These are phyloP conservation scores for Macrophomina tecta DNA, from an alignment of 2,329 filamentous ascomycete species.

Conservation along the genomic window DNA sequence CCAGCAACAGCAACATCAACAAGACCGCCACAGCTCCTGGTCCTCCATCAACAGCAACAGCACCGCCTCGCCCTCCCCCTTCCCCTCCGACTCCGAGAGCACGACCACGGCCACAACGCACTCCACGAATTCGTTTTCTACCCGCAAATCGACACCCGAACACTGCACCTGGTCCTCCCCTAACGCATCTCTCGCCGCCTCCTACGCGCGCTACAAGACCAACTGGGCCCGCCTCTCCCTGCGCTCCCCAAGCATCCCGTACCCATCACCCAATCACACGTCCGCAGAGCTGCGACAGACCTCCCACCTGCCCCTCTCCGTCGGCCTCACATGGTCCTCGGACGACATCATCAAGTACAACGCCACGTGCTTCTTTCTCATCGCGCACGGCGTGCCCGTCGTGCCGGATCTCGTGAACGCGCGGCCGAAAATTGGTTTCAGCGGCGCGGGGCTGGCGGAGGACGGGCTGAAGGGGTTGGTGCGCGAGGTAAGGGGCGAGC, in stretches of 20 bases:
- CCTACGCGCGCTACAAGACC: constrained; percentile 16
- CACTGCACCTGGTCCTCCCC: neutral
- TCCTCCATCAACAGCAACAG: neutral
- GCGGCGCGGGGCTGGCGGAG: neutral
- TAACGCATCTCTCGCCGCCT: neutral
- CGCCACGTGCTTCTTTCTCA: constrained; percentile 27
- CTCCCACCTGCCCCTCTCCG: neutral
- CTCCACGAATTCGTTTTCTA: neutral
- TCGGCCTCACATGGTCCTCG: neutral
- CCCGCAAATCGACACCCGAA: neutral
- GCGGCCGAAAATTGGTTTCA: neutral
- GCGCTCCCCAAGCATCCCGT: constrained; percentile 10
- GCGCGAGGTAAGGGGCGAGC: constrained; percentile 11
- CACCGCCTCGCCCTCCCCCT: neutral
- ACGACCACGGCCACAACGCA: neutral
- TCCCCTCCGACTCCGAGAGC: constrained; percentile 3
- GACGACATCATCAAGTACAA: constrained; percentile 27
- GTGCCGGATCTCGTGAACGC: neutral
- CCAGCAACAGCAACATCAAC: neutral
- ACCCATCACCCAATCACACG: constrained; percentile 9
- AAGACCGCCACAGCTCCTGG: constrained; percentile 1
- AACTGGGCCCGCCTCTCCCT: neutral
- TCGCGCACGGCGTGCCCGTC: constrained; percentile 26
- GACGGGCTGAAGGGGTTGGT: constrained; percentile 7
- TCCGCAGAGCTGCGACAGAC: constrained; percentile 4